These are phyloP conservation scores for Astrothelium macrocarpum DNA, from an alignment of 495 filamentous ascomycete species.

Conservation along the genomic window DNA sequence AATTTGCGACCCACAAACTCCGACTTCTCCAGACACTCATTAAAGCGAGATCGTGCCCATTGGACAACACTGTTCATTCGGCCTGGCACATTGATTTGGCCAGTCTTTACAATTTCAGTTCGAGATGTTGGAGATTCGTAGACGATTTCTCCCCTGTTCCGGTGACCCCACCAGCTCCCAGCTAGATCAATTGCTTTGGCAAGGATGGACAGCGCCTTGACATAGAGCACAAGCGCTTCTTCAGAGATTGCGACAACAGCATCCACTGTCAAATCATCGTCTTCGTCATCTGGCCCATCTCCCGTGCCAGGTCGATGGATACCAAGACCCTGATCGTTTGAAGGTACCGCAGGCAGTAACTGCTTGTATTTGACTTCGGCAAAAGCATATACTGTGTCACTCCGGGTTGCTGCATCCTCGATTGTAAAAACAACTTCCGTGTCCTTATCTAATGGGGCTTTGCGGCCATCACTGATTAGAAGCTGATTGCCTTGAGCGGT, in stretches of 20 bases:
- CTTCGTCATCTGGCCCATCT: conserved; percentile 37
- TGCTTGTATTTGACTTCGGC: conserved; percentile 98
- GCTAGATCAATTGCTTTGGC: conserved; percentile 96
- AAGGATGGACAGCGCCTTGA: conserved; percentile 80
- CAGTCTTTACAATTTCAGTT: conserved; percentile 30
- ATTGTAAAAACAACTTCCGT: conserved; percentile 63
- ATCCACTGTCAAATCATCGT: conserved; percentile 71
- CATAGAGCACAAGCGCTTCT: conserved; percentile 90
- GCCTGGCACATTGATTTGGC: conserved; percentile 44
- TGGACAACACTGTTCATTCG: conserved; percentile 90
- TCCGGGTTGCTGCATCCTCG: conserved; percentile 83
- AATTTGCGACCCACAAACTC: conserved; percentile 83
- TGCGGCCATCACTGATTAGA: conserved; percentile 58
- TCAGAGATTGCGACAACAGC: conserved; percentile 80
- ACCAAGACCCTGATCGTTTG: conserved; percentile 58
- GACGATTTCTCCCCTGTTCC: conserved; percentile 55
- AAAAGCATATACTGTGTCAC: conserved; percentile 92
- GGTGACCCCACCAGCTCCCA: conserved; percentile 79
- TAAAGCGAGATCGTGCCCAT: conserved; percentile 89
- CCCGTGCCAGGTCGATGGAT: conserved; percentile 43
- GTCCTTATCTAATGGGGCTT: conserved; percentile 66
- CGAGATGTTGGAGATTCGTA: conserved; percentile 35
- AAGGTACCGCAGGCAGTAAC: conserved; percentile 76
- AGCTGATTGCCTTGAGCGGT: conserved; percentile 49
- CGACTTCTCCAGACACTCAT: conserved; percentile 91